phyloP scores from a whole-genome alignment of 371 early-diverging fungal species.

The Syncephalis plumigaleata region DNA sequence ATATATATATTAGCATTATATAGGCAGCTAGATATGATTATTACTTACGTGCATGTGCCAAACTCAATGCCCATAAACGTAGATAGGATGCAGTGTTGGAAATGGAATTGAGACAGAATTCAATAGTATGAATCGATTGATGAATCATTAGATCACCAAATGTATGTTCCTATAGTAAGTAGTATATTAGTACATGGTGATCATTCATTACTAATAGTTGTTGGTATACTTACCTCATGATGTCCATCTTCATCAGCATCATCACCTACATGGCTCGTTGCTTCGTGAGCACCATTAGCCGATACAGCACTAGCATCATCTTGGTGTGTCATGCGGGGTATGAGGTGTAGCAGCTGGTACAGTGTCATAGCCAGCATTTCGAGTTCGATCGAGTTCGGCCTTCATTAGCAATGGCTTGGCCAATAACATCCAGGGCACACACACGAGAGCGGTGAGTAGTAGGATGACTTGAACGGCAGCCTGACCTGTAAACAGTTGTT shows the following conservation, averaged over 20 bases:
- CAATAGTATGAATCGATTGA: slow-evolving; percentile 98
- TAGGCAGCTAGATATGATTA: no score
- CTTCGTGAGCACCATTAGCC: slow-evolving; percentile 15
- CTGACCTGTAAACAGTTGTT: slow-evolving; percentile 76
- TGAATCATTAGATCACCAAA: slow-evolving; percentile 91
- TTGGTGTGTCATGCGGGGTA: slow-evolving; percentile 19
- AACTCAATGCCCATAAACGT: slow-evolving; percentile 98
- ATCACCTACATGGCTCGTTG: slow-evolving; percentile 11
- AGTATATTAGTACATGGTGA: no score
- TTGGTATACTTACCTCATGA: not conserved
- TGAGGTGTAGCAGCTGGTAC: slow-evolving; percentile 27
- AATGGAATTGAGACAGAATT: slow-evolving; percentile 96
- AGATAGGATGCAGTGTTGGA: slow-evolving; percentile 99
- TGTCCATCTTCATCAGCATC: slow-evolving; percentile 26
- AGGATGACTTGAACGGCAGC: slow-evolving; percentile 72
- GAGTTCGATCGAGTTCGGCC: slow-evolving; percentile 56
- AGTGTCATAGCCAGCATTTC: slow-evolving; percentile 55
- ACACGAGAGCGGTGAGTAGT: slow-evolving; percentile 69
- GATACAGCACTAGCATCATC: slow-evolving; percentile 19
- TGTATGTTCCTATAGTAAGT: no score
- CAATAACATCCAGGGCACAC: slow-evolving; percentile 98
- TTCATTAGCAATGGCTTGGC: slow-evolving; percentile 83
- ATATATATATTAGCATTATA: slow-evolving; percentile 23
- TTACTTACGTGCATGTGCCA: slow-evolving; percentile 99
- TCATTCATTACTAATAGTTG: slow-evolving; percentile 1